Conservation (phyloP, 345 rosid species). For the Eucalyptus fibrosa region DNA sequence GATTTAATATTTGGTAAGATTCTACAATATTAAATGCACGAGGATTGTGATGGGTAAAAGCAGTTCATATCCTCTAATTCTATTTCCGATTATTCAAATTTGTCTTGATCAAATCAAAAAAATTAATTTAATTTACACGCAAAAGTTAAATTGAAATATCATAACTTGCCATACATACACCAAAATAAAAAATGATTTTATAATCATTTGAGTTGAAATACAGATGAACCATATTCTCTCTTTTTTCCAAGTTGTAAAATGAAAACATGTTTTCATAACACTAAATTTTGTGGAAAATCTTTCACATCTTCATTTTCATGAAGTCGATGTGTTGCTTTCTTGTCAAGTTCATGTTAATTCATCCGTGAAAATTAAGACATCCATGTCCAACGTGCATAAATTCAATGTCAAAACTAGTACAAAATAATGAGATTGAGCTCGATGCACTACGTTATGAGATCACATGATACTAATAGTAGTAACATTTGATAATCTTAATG, state of each 20-base stretch:
- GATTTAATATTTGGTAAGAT: neutral
- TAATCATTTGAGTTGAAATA: neutral
- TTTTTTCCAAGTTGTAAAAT: neutral
- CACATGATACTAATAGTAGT: neutral
- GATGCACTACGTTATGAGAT: neutral
- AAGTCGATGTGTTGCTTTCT: neutral
- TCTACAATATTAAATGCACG: neutral
- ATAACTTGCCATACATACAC: neutral
- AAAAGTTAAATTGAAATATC: neutral
- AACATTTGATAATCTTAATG: neutral
- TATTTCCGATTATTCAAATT: neutral
- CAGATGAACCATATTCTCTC: neutral
- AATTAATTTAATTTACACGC: rapidly evolving
- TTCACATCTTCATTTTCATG: neutral
- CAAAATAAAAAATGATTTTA: rapidly evolving
- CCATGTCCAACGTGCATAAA: rapidly evolving
- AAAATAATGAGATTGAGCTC: neutral
- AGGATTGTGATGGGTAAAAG: neutral
- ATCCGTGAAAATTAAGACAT: neutral
- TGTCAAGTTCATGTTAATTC: neutral
- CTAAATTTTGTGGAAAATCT: neutral
- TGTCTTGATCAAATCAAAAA: neutral
- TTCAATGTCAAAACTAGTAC: neutral
- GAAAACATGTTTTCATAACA: neutral
- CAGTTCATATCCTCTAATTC: neutral